Base-by-base conservation (phyloP, 306 rosid species). In the Coriaria nepalensis region DNA sequence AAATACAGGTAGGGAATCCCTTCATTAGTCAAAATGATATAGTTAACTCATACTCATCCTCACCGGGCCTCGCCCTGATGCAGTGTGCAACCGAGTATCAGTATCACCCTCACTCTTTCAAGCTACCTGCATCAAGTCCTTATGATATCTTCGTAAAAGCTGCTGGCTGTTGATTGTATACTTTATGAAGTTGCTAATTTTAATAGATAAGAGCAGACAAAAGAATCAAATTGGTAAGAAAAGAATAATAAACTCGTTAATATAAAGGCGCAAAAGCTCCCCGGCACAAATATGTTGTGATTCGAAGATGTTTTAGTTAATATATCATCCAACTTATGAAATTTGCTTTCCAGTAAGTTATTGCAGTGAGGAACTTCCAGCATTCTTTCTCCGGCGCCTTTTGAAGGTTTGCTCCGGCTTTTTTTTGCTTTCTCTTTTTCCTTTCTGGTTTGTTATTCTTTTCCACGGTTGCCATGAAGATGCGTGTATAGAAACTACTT, bases 111-210 rank as follows among this genome's bases (percentile, higher is more conserved):
- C 51, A 60, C 49, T 45, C 56, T 36, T 85, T 92, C 75, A 70
- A 69, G 56, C 64, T 92, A 53, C 98, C 98, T 4, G 76, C 83
- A 10, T 61, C 98, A 33, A 92, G 87, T 57, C 98, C 98, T 56
- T 82, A 55, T 5, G 98, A 92, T 55, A 65, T 77, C 76, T 92
- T 92, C 67, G 70, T 85, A 34, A 92, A 92, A 68, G 98, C 96
- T 37, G 98, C 98, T 32, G 96, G 96, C 54, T 92, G 87, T 68
- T 92, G 72, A 84, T 20, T 50, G 35, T 49, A 15, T 57, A 37
- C 33, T 5, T 20, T 35, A 5, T 4, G 35, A 43, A 34, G 32
- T 7, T 4, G 13, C 37, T 48, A 13, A 9, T 2, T 2, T 35
- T 7, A 33, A 35, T 7, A 33, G 4, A 40, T 53, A 47, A 48